Base-by-base conservation (phyloP, 1,284 basidiomycete species). In the Apiotrichum laibachii region DNA sequence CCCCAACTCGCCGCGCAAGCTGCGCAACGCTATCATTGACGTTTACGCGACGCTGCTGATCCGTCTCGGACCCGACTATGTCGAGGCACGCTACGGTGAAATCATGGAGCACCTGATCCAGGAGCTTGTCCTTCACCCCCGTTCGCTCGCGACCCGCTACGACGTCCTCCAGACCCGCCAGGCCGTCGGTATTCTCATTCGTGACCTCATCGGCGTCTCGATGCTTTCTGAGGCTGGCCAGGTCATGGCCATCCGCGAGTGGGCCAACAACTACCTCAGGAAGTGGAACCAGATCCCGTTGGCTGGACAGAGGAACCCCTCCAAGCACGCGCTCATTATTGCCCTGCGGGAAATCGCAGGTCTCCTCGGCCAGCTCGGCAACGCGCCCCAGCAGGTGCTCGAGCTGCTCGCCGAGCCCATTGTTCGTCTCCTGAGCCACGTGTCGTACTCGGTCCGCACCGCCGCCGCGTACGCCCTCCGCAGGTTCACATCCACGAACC, bases 151-250 rank as follows among this genome's bases (percentile, higher is more conserved):
- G 18, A 82, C 84, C 5, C 83, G 88, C 62, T 88, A 90, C 70
- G 94, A 97, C 52, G 81, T 83, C 1, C 77, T 97, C 10, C 80
- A 88, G 7, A 82, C 88, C 2, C 83, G 90, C 18, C 87, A 86
- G 42, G 81, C 90, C 9, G 86, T 92, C 37, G 85, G 85, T 2
- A 83, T 92, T 39, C 72, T 98, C 12, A 78, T 98, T 37, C 82
- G 92, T 46, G 90, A 95, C 67, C 83, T 97, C 34, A 85, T 99
- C 50, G 92, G 90, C 1, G 85, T 89, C 7, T 81, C 92, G 56
- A 87, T 98, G 83, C 79, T 99, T 51, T 88, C 88, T 57, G 94
- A 98, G 72, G 90, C 92, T 66, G 92, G 88, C 0, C 94, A 98
- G 77, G 94, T 97, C 51, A 81, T 83, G 39, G 95, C 94, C 0